phyloP scores from a whole-genome alignment of 2,329 filamentous ascomycete genomes.

The Epichloe scottii region DNA sequence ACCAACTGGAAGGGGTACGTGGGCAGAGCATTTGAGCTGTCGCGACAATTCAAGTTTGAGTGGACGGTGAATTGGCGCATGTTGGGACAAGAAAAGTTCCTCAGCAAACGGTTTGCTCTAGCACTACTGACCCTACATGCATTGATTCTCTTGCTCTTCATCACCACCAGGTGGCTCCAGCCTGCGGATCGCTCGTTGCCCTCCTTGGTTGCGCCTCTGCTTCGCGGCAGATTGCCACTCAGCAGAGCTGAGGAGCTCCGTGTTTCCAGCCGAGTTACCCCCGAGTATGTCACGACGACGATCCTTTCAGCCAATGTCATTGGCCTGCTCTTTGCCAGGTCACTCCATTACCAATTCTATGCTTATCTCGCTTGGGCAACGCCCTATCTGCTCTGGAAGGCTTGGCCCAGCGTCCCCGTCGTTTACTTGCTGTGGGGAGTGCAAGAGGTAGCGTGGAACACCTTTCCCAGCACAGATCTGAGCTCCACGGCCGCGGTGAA shows the following conservation, averaged over 20 bases:
- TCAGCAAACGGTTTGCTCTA: constrained; percentile 55
- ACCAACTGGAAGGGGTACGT: constrained; percentile 60
- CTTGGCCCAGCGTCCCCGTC: constrained; percentile 52
- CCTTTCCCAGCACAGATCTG: constrained; percentile 62
- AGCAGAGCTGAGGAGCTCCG: constrained; percentile 38
- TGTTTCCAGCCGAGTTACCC: constrained; percentile 48
- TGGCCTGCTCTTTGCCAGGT: constrained; percentile 75
- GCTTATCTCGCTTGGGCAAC: constrained; percentile 83
- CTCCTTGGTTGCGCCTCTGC: constrained; percentile 36
- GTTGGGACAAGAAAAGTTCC: constrained; percentile 69
- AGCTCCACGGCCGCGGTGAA: constrained; percentile 55
- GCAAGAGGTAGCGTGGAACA: constrained; percentile 91
- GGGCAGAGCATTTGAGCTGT: constrained; percentile 77
- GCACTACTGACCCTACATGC: constrained; percentile 54
- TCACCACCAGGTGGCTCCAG: constrained; percentile 56
- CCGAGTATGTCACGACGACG: constrained; percentile 62
- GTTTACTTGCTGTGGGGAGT: constrained; percentile 59
- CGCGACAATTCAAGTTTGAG: constrained; percentile 82
- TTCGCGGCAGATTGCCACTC: constrained; percentile 33
- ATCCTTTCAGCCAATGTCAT: constrained; percentile 66
- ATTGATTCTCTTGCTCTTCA: constrained; percentile 53
- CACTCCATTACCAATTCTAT: constrained; percentile 92
- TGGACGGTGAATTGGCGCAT: constrained; percentile 99
- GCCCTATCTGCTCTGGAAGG: constrained; percentile 75
- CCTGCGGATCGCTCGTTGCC: constrained; percentile 47